These are phyloP conservation scores for Epicoccum sorghinum DNA, from an alignment of 2,329 filamentous ascomycete genomes.

Conservation along the genomic window DNA sequence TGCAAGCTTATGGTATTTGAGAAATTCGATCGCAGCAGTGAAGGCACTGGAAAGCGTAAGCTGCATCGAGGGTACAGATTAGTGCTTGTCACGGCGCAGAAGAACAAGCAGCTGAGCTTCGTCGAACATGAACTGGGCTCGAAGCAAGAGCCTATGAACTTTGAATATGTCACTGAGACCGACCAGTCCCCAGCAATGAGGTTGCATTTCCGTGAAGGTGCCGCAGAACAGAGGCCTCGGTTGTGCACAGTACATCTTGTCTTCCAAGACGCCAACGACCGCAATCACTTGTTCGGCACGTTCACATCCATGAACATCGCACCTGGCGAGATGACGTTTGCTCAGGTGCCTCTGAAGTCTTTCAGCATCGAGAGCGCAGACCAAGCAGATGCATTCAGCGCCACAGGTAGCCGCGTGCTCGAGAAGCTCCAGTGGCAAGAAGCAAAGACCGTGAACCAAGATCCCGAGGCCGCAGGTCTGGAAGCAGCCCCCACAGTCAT, in stretches of 20 bases:
- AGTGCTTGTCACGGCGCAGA: constrained; percentile 76
- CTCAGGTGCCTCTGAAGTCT: constrained; percentile 70
- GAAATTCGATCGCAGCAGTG: constrained; percentile 68
- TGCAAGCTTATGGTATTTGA: constrained; percentile 81
- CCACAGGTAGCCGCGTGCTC: constrained; percentile 49
- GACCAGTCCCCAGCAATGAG: constrained; percentile 75
- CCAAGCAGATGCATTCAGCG: constrained; percentile 53
- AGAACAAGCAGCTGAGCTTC: constrained; percentile 77
- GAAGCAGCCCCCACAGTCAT: constrained; percentile 71
- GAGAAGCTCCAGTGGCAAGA: constrained; percentile 66
- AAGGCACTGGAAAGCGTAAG: constrained; percentile 73
- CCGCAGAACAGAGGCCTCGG: constrained; percentile 53
- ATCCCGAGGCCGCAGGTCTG: constrained; percentile 60
- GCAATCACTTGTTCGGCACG: constrained; percentile 72
- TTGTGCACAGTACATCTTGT: constrained; percentile 74
- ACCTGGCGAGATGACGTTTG: constrained; percentile 71
- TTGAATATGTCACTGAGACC: constrained; percentile 64
- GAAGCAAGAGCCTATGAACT: constrained; percentile 72
- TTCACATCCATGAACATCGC: constrained; percentile 74
- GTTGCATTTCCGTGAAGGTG: constrained; percentile 68
- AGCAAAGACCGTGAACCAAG: constrained; percentile 74
- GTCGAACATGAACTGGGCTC: constrained; percentile 71
- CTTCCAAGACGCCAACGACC: constrained; percentile 75
- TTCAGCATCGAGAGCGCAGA: constrained; percentile 68
- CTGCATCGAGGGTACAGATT: constrained; percentile 82